A percentile compares a stretch with the other conserved stretches of the same genome.
These are phyloP conservation scores for Cercospora sp. DNA, from an alignment of 2,329 filamentous ascomycete genomes.

Conservation along the genomic window DNA sequence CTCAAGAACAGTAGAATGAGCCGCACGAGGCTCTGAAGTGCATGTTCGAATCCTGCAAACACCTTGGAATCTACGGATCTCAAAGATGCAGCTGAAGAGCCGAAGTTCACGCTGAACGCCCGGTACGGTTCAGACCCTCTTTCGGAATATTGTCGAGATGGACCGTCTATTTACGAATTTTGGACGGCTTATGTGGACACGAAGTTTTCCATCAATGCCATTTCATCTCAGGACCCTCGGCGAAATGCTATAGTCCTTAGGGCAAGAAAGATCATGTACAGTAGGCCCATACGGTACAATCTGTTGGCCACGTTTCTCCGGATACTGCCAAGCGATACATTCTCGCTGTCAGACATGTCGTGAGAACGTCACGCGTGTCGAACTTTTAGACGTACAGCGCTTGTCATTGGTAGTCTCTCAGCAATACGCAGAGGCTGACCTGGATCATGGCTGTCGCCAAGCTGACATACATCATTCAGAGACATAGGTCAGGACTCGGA, in stretches of 20 bases:
- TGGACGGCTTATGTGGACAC: not conserved
- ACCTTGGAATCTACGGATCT: too few relatives aligned
- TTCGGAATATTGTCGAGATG: not conserved
- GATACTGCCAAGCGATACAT: not conserved
- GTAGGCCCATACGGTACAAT: not conserved
- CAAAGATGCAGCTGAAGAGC: too few relatives aligned
- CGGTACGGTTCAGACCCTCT: not conserved
- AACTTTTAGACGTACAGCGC: not conserved
- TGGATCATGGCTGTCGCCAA: not conserved
- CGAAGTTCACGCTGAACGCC: not conserved
- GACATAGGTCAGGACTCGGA: not conserved
- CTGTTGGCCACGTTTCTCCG: not conserved
- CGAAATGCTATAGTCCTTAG: not conserved
- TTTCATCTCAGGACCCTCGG: not conserved
- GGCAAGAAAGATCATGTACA: not conserved
- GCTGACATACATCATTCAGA: not conserved
- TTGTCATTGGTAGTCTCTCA: not conserved
- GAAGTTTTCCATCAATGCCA: not conserved
- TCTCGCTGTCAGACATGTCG: not conserved
- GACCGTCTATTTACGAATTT: not conserved
- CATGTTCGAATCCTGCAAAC: too few relatives aligned
- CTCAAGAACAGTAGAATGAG: not conserved
- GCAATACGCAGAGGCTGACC: not conserved
- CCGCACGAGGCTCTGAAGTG: too few relatives aligned
- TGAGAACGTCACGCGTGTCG: not conserved